These are phyloP conservation scores for Perkinsus marinus DNA, from an alignment of 169 alveolate species.

Conservation along the genomic window DNA sequence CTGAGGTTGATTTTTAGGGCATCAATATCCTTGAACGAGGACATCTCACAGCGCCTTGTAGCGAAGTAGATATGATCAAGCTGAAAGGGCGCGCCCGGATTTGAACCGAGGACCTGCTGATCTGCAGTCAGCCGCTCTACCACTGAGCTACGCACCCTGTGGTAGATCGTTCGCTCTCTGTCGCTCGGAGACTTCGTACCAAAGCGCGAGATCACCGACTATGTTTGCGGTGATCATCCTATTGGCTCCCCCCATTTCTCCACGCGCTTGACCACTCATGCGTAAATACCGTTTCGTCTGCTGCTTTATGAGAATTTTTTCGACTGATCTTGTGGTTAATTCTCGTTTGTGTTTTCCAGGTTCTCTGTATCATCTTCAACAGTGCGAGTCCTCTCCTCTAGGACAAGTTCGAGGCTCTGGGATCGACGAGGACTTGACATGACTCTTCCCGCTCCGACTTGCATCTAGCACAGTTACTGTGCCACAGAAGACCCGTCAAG, in stretches of 20 bases:
- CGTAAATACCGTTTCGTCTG: neutral
- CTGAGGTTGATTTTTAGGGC: neutral
- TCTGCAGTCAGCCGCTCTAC: neutral
- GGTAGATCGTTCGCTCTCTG: no score
- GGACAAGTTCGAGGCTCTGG: no score
- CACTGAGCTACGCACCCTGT: neutral
- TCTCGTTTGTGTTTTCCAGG: no score
- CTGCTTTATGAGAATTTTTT: neutral
- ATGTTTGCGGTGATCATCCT: neutral
- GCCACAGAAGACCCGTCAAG: no score
- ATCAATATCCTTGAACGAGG: neutral
- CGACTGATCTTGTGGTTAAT: no score
- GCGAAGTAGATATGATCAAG: neutral
- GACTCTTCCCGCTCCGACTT: no score
- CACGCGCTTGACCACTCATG: neutral
- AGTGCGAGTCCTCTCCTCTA: no score
- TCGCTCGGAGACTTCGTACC: neutral
- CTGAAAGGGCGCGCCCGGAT: conserved; percentile 1
- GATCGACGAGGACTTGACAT: no score
- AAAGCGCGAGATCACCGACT: neutral
- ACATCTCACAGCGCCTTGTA: neutral
- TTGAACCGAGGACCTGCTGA: neutral
- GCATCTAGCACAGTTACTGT: no score
- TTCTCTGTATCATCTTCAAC: no score
- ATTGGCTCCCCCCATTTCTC: neutral